Percentiles rank a stretch among this genome's conserved stretches.
Conservation (phyloP, 768 basidiomycete genomes). For the Rickenella mellea region DNA sequence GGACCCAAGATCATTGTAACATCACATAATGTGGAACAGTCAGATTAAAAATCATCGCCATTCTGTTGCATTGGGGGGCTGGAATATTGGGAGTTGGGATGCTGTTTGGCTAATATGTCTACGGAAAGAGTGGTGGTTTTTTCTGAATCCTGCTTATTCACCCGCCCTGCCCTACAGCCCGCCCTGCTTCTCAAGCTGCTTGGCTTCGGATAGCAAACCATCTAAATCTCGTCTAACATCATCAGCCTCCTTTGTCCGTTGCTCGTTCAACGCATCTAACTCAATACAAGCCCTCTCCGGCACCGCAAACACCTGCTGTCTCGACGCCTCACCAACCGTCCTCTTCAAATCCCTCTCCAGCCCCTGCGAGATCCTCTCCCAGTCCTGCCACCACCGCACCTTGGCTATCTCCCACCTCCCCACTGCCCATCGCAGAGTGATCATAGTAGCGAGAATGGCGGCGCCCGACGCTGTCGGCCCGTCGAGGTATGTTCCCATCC, state of each 20-base stretch:
- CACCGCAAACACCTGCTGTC: conserved; percentile 42
- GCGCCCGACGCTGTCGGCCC: conserved; percentile 48
- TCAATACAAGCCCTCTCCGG: conserved; percentile 40
- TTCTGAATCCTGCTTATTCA: no score
- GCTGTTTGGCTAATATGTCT: no score
- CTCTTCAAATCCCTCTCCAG: conserved; percentile 51
- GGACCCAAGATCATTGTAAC: conserved; percentile 15
- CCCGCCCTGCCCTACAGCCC: no score
- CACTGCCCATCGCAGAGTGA: conserved; percentile 52
- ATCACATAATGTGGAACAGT: not conserved
- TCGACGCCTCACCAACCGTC: conserved; percentile 35
- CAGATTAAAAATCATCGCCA: no score
- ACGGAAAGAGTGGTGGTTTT: no score
- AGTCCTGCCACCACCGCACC: conserved; percentile 59
- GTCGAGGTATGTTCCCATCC: conserved; percentile 36
- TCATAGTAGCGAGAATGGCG: conserved; percentile 40
- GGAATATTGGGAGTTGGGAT: no score
- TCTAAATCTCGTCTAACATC: conserved; percentile 28
- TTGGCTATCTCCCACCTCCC: conserved; percentile 64
- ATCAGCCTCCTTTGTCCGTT: conserved; percentile 34
- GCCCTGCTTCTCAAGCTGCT: no score
- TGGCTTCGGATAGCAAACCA: no score
- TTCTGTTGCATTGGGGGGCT: no score
- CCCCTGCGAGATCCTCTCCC: conserved; percentile 50
- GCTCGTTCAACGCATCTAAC: conserved; percentile 27